These are phyloP conservation scores for Zea mays DNA, from an alignment of 176 grass and related monocot genomes.

Conservation along the genomic window DNA sequence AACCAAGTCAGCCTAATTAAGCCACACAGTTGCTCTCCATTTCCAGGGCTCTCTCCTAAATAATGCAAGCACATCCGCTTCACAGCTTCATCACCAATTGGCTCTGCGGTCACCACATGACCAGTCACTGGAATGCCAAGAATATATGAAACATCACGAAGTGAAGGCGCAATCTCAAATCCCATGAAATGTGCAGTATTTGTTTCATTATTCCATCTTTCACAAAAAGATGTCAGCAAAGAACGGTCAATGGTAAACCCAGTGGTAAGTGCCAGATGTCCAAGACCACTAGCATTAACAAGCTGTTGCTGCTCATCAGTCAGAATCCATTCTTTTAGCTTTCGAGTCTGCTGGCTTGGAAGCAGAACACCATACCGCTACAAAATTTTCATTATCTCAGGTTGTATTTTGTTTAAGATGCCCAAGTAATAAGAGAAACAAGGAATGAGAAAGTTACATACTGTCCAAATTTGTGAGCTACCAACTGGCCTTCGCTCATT, in stretches of 20 bases:
- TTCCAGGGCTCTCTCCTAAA: constrained; percentile 55
- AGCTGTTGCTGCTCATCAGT: constrained; percentile 51
- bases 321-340: constrained; percentile 64
- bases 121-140: constrained; percentile 62
- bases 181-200: constrained; percentile 63
- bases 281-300: constrained; percentile 63
- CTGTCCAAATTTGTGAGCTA: constrained; percentile 58
- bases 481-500: constrained; percentile 48
- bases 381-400: constrained; percentile 28
- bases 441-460: constrained; percentile 22
- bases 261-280: constrained; percentile 62
- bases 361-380: constrained; percentile 58
- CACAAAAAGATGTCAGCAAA: constrained; percentile 61
- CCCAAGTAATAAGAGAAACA: constrained; percentile 14
- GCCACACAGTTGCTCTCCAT: constrained; percentile 56
- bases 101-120: constrained; percentile 50
- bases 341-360: constrained; percentile 63
- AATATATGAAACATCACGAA: constrained; percentile 59
- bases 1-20: constrained; percentile 66
- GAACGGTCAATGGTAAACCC: constrained; percentile 63
- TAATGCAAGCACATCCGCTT: constrained; percentile 56
- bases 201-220: constrained; percentile 65
- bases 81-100: constrained; percentile 62
- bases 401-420: constrained; percentile 17
- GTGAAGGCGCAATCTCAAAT: constrained; percentile 62